Base-by-base conservation (phyloP, 2,329 filamentous ascomycete species). In the Sphaerostilbella broomeana region DNA sequence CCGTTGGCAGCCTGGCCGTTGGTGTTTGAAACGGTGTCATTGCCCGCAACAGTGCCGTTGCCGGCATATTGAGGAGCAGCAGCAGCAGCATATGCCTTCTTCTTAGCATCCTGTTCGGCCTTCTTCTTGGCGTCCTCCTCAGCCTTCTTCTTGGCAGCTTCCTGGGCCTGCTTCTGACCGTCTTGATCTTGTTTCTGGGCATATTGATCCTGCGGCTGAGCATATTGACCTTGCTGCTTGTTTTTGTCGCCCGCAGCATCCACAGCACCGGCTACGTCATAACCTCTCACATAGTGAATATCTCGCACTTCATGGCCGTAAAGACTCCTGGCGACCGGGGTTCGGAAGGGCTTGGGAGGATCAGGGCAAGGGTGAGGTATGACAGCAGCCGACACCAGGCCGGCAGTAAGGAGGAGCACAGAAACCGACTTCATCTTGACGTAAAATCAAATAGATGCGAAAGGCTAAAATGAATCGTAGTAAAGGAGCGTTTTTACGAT, bases 341-440 rank as follows among this genome's bases (percentile, higher is more conserved):
- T 13, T 18, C 18, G n/a, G n/a, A 19, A 29, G 21, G 24, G 17
- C 13, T 13, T 24, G 6, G 17, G 11, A 8, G 17, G 13, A 8
- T 12, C 17, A 11, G 8, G 9, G 8, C 12, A 9, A 13, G 30
- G 15, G 12, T 25, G 17, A 13, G 56, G 50, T n/a, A n/a, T n/a
- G 29, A 47, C 51, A 28, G 51, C 46, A 32, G 51, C 56, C 42
- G 56, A 55, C 43, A 49, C 56, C 51, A 59, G 51, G 48, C 55
- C 54, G 43, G 50, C 51, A 20, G 56, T 48, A 24, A 58, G 20
- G 25, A 57, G 46, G 33, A 59, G 42, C 18, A 59, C 25, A 27
- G 52, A 47, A 42, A 47, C 40, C 26, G 54, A 51, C 51, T 52
- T 59, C 55, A 58, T 58, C 36, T 40, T 52, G 47, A 31, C 28